A percentile compares a stretch with the other conserved stretches of the same genome.
These are phyloP conservation scores for Globisporangium solare DNA, from an alignment of 352 stramenopile species.

Conservation along the genomic window DNA sequence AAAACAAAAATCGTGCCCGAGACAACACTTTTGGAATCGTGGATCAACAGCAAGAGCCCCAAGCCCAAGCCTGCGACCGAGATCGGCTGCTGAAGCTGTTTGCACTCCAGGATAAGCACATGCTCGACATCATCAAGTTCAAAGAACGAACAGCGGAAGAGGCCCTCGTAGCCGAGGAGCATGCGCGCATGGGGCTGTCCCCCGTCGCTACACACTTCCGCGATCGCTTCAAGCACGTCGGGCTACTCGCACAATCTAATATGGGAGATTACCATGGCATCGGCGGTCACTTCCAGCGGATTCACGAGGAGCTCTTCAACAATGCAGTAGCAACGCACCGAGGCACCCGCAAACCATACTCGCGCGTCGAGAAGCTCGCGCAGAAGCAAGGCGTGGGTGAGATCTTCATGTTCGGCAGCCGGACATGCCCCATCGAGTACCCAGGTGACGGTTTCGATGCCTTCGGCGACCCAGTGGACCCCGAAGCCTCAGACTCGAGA, in stretches of 20 bases:
- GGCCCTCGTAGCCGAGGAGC: slow-evolving; percentile 28
- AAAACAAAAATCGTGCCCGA: slow-evolving; percentile 1
- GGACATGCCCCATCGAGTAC: slow-evolving; percentile 25
- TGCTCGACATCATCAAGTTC: slow-evolving; percentile 60
- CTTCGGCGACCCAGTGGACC: slow-evolving; percentile 25
- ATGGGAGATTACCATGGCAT: slow-evolving; percentile 38
- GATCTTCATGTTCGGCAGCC: slow-evolving; percentile 10
- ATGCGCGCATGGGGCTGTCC: slow-evolving; percentile 38
- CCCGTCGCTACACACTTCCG: slow-evolving; percentile 48
- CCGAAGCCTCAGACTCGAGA: slow-evolving; percentile 6
- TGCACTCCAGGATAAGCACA: slow-evolving; percentile 42
- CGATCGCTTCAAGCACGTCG: slow-evolving; percentile 64
- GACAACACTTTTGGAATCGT: background rate
- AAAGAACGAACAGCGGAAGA: slow-evolving; percentile 47
- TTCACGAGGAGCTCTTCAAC: slow-evolving; percentile 38
- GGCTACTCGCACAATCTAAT: slow-evolving; percentile 40
- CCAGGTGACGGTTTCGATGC: slow-evolving; percentile 31
- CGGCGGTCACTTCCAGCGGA: slow-evolving; percentile 55
- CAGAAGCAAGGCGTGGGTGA: slow-evolving; percentile 14
- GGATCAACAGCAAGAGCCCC: slow-evolving; percentile 1
- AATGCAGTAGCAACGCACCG: background rate
- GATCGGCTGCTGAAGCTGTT: slow-evolving; percentile 43
- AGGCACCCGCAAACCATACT: slow-evolving; percentile 6
- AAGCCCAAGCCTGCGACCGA: slow-evolving; percentile 6
- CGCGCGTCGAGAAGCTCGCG: slow-evolving; percentile 13